Evolutionary conservation across 192 early-diverging fungal species (phyloP).

Genomic region (Rhizoclosmatium sp.): DNA sequence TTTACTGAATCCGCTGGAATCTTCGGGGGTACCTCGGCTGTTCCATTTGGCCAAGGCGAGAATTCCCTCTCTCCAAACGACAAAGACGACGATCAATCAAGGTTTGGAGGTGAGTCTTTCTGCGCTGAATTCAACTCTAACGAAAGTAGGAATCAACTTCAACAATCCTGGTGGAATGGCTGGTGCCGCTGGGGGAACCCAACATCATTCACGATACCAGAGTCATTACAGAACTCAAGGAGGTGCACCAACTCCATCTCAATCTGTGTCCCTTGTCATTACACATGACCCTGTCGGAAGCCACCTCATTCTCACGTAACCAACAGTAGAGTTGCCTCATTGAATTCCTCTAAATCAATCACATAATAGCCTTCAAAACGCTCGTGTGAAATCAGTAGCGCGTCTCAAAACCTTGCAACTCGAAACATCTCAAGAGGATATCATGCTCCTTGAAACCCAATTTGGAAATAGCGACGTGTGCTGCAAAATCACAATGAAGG

Average conservation of each 20-base stretch:
- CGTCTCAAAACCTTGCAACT: slow-evolving; percentile 22
- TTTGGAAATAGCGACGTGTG: slow-evolving; percentile 5
- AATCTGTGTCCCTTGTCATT: not conserved
- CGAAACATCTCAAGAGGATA: slow-evolving; percentile 9
- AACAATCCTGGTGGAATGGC: not conserved
- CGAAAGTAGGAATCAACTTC: not conserved
- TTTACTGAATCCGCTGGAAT: slow-evolving; percentile 11
- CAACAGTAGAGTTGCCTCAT: not conserved
- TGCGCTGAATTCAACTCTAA: too few species aligned
- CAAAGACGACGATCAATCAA: not conserved
- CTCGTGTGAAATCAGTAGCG: slow-evolving; percentile 16
- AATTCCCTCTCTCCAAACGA: not conserved
- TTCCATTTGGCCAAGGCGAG: not conserved
- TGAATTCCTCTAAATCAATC: not conserved
- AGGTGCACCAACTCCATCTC: not conserved
- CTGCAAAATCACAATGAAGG: slow-evolving; percentile 30
- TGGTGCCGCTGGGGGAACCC: not conserved
- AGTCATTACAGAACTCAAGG: not conserved
- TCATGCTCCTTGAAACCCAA: slow-evolving; percentile 15
- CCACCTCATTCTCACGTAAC: slow-evolving; percentile 9
- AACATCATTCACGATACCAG: not conserved
- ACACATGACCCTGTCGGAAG: not conserved
- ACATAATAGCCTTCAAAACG: slow-evolving; percentile 3
- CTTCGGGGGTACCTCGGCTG: slow-evolving; percentile 12
- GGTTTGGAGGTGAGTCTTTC: too few species aligned